Percentiles rank a stretch among this genome's conserved stretches.
Conservation (phyloP, 768 basidiomycete species). For the Pholiota molesta region DNA sequence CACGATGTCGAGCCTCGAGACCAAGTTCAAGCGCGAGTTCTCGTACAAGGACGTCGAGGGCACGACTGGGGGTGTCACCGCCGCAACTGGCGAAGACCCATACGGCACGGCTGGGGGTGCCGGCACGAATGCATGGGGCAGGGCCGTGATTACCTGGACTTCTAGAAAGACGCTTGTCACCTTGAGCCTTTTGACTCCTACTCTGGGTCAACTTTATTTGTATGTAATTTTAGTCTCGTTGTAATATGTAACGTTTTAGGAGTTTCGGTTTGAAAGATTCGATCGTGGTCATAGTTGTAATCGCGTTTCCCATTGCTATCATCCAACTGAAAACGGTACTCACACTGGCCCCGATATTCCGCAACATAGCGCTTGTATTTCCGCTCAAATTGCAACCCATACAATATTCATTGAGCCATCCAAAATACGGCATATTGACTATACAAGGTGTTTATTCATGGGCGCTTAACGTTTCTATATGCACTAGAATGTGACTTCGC, state of each 20-base stretch:
- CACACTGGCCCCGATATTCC: neutral
- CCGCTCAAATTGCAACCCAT: neutral
- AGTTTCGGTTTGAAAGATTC: neutral
- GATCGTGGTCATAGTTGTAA: neutral
- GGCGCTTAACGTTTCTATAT: no score
- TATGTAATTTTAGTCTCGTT: slow-evolving; percentile 14
- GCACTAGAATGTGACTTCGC: no score
- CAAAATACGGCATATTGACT: no score
- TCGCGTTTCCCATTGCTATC: slow-evolving; percentile 1
- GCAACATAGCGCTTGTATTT: neutral
- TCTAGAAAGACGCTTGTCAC: slow-evolving; percentile 32
- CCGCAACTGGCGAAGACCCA: slow-evolving; percentile 25
- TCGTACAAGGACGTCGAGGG: slow-evolving; percentile 73
- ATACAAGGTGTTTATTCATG: no score
- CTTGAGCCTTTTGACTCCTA: neutral
- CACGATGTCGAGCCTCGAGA: slow-evolving; percentile 66
- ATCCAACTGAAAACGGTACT: neutral
- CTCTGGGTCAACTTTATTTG: neutral
- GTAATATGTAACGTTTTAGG: slow-evolving; percentile 17
- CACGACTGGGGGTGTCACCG: slow-evolving; percentile 33
- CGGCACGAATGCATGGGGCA: slow-evolving; percentile 41
- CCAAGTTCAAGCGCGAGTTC: slow-evolving; percentile 83
- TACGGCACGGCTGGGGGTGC: slow-evolving; percentile 33
- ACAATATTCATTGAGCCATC: neutral
- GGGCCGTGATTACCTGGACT: slow-evolving; percentile 59